phyloP scores from a whole-genome alignment of 2,329 filamentous ascomycete species.

The Huntiella abstrusa region DNA sequence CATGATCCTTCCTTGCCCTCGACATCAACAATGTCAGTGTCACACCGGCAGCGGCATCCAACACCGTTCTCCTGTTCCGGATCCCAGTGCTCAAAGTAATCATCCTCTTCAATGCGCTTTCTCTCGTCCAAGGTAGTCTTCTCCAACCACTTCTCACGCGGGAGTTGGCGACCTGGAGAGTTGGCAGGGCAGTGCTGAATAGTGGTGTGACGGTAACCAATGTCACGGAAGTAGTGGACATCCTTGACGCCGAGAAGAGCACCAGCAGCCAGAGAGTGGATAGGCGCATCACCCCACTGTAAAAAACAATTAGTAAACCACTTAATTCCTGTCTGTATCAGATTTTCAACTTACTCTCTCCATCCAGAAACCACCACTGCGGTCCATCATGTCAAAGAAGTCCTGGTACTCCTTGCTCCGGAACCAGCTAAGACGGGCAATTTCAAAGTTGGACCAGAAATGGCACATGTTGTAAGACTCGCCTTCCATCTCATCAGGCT shows the following conservation, averaged over 20 bases:
- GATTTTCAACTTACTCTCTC: constrained; percentile 50
- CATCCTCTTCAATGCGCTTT: constrained; percentile 75
- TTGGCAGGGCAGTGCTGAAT: constrained; percentile 98
- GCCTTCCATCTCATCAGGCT: constrained; percentile 86
- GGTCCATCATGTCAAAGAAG: constrained; percentile 98
- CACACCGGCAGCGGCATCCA: constrained; percentile 87
- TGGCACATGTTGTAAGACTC: constrained; percentile 99
- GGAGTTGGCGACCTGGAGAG: constrained; percentile 70
- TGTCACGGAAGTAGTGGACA: constrained; percentile 97
- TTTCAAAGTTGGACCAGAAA: constrained; percentile 99
- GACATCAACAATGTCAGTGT: constrained; percentile 92
- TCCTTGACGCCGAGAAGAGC: constrained; percentile 63
- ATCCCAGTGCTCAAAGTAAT: constrained; percentile 87
- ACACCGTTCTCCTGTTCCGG: constrained; percentile 85
- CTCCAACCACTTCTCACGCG: constrained; percentile 64
- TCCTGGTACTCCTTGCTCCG: constrained; percentile 93
- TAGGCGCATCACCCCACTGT: constrained; percentile 97
- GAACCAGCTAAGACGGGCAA: constrained; percentile 87
- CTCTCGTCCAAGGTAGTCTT: constrained; percentile 64
- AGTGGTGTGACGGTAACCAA: constrained; percentile 94
- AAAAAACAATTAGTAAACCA: constrained; percentile 14
- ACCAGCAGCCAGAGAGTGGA: constrained; percentile 90
- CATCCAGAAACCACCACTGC: constrained; percentile 97
- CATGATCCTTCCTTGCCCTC: constrained; percentile 96
- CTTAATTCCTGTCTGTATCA: constrained; percentile 4